A percentile compares a stretch with the other conserved stretches of the same genome.
These are phyloP conservation scores for Exobasidium cylindrosporum DNA, from an alignment of 1,284 basidiomycete species.

Conservation along the genomic window DNA sequence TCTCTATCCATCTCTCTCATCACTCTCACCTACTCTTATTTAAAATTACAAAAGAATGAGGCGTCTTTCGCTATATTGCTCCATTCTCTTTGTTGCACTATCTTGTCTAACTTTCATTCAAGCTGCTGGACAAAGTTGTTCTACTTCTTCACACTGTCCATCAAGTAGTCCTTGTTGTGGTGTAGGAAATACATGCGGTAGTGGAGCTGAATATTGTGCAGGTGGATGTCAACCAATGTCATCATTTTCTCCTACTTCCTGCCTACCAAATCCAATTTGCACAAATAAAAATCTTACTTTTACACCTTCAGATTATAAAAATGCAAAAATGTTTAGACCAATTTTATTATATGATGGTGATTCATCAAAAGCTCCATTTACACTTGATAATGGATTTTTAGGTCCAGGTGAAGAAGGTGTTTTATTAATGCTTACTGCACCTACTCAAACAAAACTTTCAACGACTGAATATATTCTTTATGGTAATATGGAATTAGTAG, in stretches of 20 bases:
- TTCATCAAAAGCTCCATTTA: slow-evolving; percentile 29
- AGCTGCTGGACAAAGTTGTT: slow-evolving; percentile 23
- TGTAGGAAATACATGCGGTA: slow-evolving; percentile 35
- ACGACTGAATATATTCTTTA: slow-evolving; percentile 49
- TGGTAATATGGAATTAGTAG: slow-evolving; percentile 35
- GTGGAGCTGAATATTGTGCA: slow-evolving; percentile 41
- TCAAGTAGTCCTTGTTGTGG: slow-evolving; percentile 40
- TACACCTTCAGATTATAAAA: slow-evolving; percentile 32
- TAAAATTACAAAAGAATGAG: not conserved
- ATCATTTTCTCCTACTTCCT: slow-evolving; percentile 35
- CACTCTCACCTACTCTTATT: not conserved
- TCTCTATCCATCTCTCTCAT: not conserved
- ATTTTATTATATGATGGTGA: slow-evolving; percentile 42
- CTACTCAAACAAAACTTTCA: slow-evolving; percentile 37
- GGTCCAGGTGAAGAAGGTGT: slow-evolving; percentile 45
- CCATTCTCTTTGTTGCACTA: not conserved
- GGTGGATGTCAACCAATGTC: slow-evolving; percentile 45
- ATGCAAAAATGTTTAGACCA: slow-evolving; percentile 35
- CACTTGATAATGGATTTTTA: slow-evolving; percentile 42
- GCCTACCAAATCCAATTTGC: slow-evolving; percentile 46
- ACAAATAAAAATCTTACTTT: slow-evolving; percentile 28
- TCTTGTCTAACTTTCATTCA: slow-evolving; percentile 6
- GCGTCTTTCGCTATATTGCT: not conserved
- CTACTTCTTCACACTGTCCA: slow-evolving; percentile 27
- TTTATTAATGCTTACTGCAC: slow-evolving; percentile 34